These are phyloP conservation scores for Diaporthe destruens DNA, from an alignment of 2,329 filamentous ascomycete species.

Conservation along the genomic window DNA sequence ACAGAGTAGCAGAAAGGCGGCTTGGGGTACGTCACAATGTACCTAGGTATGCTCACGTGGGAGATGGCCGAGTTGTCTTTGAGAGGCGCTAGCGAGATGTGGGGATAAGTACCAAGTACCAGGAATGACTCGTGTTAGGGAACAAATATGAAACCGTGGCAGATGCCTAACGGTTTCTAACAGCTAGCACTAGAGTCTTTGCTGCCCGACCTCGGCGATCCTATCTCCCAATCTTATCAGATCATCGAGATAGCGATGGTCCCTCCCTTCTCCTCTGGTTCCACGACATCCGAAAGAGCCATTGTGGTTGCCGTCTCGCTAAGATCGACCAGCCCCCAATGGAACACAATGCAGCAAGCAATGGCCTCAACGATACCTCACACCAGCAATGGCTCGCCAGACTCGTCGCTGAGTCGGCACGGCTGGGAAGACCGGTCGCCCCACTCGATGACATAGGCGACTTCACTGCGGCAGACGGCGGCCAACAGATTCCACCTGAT, in stretches of 20 bases:
- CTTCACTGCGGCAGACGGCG: background rate
- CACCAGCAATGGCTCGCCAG: slow-evolving; percentile 13
- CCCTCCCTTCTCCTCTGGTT: background rate
- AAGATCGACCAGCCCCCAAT: slow-evolving; percentile 11
- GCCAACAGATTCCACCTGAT: slow-evolving; percentile 45
- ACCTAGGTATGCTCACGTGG: background rate
- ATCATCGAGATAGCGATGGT: slow-evolving; percentile 35
- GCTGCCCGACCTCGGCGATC: background rate
- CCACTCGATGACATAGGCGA: slow-evolving; percentile 17
- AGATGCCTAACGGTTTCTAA: background rate
- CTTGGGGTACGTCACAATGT: background rate
- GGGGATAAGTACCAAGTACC: background rate
- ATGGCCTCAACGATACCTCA: background rate
- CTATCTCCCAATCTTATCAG: slow-evolving; percentile 36
- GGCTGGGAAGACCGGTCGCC: background rate
- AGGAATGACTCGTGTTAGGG: background rate
- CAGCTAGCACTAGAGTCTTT: background rate
- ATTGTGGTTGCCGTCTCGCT: background rate
- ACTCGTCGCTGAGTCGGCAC: background rate
- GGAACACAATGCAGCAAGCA: slow-evolving; percentile 1
- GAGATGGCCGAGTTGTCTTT: slow-evolving; percentile 9
- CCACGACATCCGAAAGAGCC: slow-evolving; percentile 10
- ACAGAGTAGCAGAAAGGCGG: no score
- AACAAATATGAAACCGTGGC: accelerated
- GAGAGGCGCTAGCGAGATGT: background rate